Conservation (phyloP, 2,329 filamentous ascomycete species). For the Cordyceps militaris region DNA sequence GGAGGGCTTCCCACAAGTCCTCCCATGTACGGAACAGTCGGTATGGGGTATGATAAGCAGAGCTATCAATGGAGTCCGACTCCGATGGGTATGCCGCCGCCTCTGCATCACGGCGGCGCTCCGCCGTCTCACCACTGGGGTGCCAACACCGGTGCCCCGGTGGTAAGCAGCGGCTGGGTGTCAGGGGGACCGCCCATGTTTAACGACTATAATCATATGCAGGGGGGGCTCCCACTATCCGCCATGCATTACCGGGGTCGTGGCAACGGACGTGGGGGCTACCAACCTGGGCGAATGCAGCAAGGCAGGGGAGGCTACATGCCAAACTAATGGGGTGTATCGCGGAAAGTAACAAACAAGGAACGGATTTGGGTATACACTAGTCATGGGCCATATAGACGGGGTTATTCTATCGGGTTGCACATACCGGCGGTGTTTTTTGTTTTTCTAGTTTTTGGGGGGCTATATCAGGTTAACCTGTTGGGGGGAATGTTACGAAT, state of each 20-base stretch:
- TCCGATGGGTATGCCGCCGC: conserved; percentile 2
- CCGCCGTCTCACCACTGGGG: conserved; percentile 5
- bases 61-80: conserved; percentile 1
- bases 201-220: neutral
- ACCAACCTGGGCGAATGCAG: neutral
- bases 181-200: neutral
- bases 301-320: neutral
- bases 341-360: neutral
- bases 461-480: neutral
- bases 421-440: neutral
- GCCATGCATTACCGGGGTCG: neutral
- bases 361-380: neutral
- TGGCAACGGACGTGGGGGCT: neutral
- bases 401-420: neutral
- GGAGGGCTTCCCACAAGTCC: neutral
- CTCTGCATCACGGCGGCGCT: neutral
- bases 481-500: neutral
- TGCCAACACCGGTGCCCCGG: neutral
- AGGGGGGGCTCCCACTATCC: neutral
- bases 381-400: conserved; percentile 5
- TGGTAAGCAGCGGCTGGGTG: conserved; percentile 10
- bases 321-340: neutral
- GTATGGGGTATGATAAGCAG: conserved; percentile 5
- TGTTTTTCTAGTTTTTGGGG: neutral
- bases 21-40: conserved; percentile 1